Evolutionary conservation across 2,329 filamentous ascomycete genomes (phyloP).

Genomic region (Xylaria sp.): DNA sequence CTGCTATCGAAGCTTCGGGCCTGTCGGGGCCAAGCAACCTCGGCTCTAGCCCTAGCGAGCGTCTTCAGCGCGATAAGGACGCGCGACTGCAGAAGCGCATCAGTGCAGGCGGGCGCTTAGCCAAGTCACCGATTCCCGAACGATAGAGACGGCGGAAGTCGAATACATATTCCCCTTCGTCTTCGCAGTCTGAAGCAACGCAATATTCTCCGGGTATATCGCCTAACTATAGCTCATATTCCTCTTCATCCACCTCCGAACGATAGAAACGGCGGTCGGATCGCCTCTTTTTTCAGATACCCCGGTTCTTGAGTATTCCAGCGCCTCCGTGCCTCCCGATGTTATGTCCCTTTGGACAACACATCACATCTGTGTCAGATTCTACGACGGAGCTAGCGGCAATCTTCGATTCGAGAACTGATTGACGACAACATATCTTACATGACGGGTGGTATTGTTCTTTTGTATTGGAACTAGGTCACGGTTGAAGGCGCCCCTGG

Average conservation of each 20-base stretch:
- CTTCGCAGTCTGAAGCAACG: conserved; percentile 38
- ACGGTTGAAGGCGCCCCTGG: conserved; percentile 33
- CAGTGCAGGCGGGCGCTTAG: conserved; percentile 79
- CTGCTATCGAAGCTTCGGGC: conserved; percentile 54
- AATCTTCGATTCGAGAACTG: conserved; percentile 18
- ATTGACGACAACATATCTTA: conserved; percentile 33
- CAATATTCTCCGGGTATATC: conserved; percentile 42
- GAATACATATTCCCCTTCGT: conserved; percentile 41
- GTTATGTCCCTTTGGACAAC: conserved; percentile 39
- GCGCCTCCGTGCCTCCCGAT: conserved; percentile 44
- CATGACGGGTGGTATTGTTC: conserved; percentile 18
- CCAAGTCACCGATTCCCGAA: conserved; percentile 71
- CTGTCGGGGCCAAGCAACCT: conserved; percentile 64
- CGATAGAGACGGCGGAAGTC: conserved; percentile 53
- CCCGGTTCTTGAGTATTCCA: conserved; percentile 46
- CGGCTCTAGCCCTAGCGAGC: conserved; percentile 57
- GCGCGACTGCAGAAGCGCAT: conserved; percentile 78
- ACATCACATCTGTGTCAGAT: conserved; percentile 33
- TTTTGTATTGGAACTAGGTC: conserved; percentile 31
- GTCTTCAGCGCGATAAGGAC: conserved; percentile 71
- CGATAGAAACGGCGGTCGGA: conserved; percentile 52
- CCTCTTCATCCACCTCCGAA: conserved; percentile 47
- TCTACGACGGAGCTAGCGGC: conserved; percentile 38
- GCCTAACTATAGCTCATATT: conserved; percentile 41
- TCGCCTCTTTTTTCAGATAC: conserved; percentile 46